Percentiles rank a stretch among this genome's conserved stretches.
phyloP scores from a whole-genome alignment of 768 basidiomycete species.

The Lepiota subincarnata region DNA sequence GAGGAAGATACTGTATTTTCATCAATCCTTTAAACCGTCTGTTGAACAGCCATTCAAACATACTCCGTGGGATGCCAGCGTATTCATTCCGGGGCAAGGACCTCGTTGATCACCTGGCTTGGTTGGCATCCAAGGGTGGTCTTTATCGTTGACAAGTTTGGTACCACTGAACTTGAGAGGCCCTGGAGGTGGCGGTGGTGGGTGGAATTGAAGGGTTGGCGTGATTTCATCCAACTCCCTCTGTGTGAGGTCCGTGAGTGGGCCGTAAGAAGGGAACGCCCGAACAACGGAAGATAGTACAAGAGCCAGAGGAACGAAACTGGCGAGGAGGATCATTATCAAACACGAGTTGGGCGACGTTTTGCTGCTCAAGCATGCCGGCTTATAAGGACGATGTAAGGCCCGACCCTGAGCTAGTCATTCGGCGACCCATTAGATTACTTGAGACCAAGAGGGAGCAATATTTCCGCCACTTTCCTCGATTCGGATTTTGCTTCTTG shows the following conservation, averaged over 20 bases:
- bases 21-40: background rate
- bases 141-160: slow-evolving; percentile 14
- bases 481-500: no score
- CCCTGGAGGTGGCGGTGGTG: slow-evolving; percentile 11
- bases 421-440: no score
- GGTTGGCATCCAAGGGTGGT: slow-evolving; percentile 18
- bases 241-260: slow-evolving; percentile 20
- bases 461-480: no score
- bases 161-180: slow-evolving; percentile 10
- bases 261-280: slow-evolving; percentile 21
- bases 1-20: slow-evolving; percentile 14
- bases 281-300: background rate
- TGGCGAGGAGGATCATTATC: slow-evolving; percentile 3
- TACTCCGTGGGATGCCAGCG: slow-evolving; percentile 20
- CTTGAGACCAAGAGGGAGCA: no score
- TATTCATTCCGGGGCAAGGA: slow-evolving; percentile 19
- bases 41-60: background rate
- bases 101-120: slow-evolving; percentile 15
- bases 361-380: no score
- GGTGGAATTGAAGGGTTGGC: slow-evolving; percentile 2
- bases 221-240: slow-evolving; percentile 16
- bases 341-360: no score
- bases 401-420: no score
- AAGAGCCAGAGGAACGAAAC: slow-evolving; percentile 5
- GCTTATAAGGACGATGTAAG: no score